Evolutionary conservation across 345 rosid species (phyloP).

Genomic region (Eucalyptus regnans): DNA sequence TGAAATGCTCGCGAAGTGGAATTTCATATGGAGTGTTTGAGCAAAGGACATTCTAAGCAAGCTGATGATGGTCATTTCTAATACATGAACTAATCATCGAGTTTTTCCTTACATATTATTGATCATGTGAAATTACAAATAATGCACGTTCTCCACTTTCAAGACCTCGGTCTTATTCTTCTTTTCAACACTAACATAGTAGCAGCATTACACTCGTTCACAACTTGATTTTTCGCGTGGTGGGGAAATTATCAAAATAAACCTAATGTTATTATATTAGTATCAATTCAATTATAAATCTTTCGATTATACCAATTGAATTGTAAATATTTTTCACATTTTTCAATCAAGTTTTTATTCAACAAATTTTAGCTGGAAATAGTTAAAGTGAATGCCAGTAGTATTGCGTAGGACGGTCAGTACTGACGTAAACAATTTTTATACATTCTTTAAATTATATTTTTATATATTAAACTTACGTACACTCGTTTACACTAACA

Average conservation of each 20-base stretch:
- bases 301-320: background rate
- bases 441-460: too few species aligned
- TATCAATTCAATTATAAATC: too few species aligned
- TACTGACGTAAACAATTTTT: rapidly evolving
- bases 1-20: too few species aligned
- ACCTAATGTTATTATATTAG: too few species aligned
- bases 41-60: background rate
- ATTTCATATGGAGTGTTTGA: background rate
- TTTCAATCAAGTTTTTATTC: too few species aligned
- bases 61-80: background rate
- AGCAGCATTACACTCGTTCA: background rate
- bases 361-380: too few species aligned
- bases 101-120: background rate
- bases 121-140: background rate
- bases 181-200: background rate
- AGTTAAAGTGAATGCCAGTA: background rate
- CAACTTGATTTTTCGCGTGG: background rate
- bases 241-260: background rate
- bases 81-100: background rate
- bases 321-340: too few species aligned
- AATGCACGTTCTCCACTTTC: background rate
- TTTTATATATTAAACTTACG: too few species aligned
- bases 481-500: too few species aligned
- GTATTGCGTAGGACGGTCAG: rapidly evolving
- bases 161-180: background rate